A percentile compares a stretch with the other conserved stretches of the same genome.
Evolutionary conservation across 169 alveolate genomes (phyloP).

Genomic region (Plasmodium fragile): DNA sequence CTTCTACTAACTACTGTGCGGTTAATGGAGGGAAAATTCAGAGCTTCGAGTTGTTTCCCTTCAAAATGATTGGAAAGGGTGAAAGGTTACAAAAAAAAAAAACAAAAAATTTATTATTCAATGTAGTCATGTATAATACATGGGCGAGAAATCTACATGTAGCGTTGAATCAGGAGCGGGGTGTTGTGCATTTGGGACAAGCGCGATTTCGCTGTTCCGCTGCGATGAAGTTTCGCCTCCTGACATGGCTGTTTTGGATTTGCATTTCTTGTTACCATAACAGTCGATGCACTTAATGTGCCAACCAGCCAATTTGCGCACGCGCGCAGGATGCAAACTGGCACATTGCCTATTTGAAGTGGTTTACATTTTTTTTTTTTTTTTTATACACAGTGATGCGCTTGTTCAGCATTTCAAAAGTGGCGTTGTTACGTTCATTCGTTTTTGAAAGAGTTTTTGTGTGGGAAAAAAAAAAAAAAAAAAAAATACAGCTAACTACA

Average conservation of each 20-base stretch:
- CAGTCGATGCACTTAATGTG: not conserved
- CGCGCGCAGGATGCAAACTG: not conserved
- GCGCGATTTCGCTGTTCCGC: not conserved
- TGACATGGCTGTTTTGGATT: not conserved
- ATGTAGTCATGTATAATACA: not conserved
- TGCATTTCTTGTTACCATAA: not conserved
- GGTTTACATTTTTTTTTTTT: not conserved
- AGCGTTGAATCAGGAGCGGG: not conserved
- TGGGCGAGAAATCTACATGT: not conserved
- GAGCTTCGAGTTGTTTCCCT: not conserved
- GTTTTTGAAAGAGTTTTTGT: not conserved
- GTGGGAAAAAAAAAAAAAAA: not conserved
- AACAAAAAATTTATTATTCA: not conserved
- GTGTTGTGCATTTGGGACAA: not conserved
- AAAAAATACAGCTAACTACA: not conserved
- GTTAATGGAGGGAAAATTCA: not conserved
- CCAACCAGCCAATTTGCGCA: not conserved
- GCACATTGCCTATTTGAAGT: not conserved
- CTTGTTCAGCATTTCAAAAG: not conserved
- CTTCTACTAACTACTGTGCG: not conserved
- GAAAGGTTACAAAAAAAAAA: not conserved
- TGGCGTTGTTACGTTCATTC: not conserved
- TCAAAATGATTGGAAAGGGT: not conserved
- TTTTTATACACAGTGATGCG: not conserved
- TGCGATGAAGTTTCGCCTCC: not conserved